phyloP scores from a whole-genome alignment of 257 asterid species.

The Solanum sejunctum region DNA sequence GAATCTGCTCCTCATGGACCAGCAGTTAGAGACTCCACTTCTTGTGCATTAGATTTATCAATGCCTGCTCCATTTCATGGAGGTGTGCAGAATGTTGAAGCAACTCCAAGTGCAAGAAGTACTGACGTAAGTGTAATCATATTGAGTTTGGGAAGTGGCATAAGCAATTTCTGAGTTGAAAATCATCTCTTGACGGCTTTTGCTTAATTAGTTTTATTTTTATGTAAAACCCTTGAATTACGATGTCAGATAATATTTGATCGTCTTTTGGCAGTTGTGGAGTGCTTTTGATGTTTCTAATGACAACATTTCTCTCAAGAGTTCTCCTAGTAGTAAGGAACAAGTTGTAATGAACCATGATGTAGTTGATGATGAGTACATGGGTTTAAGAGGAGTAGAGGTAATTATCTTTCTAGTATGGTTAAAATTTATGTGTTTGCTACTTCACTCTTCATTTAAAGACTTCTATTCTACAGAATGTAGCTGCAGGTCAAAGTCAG shows the following conservation, averaged over 20 bases:
- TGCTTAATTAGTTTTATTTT: not conserved
- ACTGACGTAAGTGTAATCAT: conserved; percentile 5
- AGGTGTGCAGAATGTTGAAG: not conserved
- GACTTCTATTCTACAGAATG: conserved; percentile 27
- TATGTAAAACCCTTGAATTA: not conserved
- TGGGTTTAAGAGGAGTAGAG: conserved; percentile 28
- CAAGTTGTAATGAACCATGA: conserved; percentile 17
- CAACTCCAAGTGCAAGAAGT: conserved; percentile 6
- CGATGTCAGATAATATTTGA: not conserved
- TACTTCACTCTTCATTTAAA: conserved; percentile 8
- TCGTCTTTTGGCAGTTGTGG: conserved; percentile 46
- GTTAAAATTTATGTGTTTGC: conserved; percentile 1
- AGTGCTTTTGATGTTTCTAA: conserved; percentile 42
- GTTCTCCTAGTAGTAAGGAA: conserved; percentile 13
- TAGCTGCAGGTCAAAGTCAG: conserved; percentile 13
- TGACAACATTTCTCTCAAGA: conserved; percentile 15
- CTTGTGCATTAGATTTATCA: conserved; percentile 3
- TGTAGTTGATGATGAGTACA: conserved; percentile 25
- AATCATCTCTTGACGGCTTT: not conserved
- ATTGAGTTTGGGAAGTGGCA: not conserved
- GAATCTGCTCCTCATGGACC: conserved; percentile 4
- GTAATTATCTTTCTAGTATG: conserved; percentile 19
- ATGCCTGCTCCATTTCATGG: conserved; percentile 5
- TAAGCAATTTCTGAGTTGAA: not conserved
- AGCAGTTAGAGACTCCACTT: not conserved